These are phyloP conservation scores for Spathaspora sp. DNA, from an alignment of 1,139 yeast species.

Conservation along the genomic window DNA sequence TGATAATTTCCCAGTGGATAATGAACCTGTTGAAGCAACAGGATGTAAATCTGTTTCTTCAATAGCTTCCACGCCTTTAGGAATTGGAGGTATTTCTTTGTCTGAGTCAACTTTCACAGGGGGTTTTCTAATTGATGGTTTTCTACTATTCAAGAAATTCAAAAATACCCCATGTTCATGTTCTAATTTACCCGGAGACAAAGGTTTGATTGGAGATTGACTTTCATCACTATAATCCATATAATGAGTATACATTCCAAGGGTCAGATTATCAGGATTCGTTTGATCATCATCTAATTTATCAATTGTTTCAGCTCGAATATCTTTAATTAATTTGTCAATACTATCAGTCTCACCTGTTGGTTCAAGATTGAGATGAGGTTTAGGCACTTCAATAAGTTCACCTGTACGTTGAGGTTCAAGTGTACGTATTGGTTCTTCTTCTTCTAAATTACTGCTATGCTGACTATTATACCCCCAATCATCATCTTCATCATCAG, in stretches of 20 bases:
- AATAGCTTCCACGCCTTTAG: conserved; percentile 1
- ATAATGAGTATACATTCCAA: conserved; percentile 4
- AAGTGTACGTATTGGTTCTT: conserved; percentile 1
- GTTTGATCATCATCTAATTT: background rate
- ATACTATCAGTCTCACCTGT: conserved; percentile 21
- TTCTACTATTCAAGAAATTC: conserved; percentile 28
- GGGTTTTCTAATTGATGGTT: conserved; percentile 36
- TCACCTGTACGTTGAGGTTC: too few relatives aligned
- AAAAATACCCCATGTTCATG: conserved; percentile 31
- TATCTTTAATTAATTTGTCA: conserved; percentile 39
- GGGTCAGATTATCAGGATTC: conserved; percentile 2
- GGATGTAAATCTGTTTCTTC: conserved; percentile 19
- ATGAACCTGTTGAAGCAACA: conserved; percentile 35
- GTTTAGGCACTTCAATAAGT: background rate
- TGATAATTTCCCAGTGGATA: conserved; percentile 35
- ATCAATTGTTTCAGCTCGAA: conserved; percentile 10
- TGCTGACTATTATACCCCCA: conserved; percentile 30
- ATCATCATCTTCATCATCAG: conserved; percentile 19
- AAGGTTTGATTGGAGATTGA: conserved; percentile 27
- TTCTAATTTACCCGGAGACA: conserved; percentile 13
- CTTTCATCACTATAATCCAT: conserved; percentile 18
- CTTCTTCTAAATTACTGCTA: conserved; percentile 19
- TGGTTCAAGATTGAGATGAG: background rate
- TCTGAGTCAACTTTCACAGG: conserved; percentile 15
- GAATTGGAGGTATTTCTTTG: background rate